These are phyloP conservation scores for Colletotrichum aenigma DNA, from an alignment of 2,329 filamentous ascomycete species.

Conservation along the genomic window DNA sequence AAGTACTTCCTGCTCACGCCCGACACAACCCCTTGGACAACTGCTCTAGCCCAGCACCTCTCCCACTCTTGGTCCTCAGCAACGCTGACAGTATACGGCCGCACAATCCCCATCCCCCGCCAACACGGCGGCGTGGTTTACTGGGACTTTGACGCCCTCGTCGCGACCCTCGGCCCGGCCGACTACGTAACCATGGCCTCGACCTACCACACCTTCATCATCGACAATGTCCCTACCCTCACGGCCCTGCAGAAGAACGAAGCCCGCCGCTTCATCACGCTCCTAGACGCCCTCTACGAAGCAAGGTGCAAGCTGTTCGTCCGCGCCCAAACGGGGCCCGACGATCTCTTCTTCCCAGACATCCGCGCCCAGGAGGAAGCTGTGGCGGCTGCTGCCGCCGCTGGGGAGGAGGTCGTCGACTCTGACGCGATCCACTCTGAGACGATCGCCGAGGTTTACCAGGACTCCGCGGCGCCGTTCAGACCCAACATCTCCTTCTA, in stretches of 20 bases:
- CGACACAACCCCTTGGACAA: slow-evolving; percentile 8
- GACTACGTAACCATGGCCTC: slow-evolving; percentile 85
- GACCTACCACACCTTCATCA: slow-evolving; percentile 77
- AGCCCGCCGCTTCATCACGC: slow-evolving; percentile 78
- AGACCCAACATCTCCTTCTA: slow-evolving; percentile 78
- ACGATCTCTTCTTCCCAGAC: slow-evolving; percentile 80
- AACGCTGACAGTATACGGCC: slow-evolving; percentile 63
- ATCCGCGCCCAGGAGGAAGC: slow-evolving; percentile 18
- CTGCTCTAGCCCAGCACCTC: not conserved
- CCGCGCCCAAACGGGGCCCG: slow-evolving; percentile 69
- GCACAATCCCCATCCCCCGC: slow-evolving; percentile 62
- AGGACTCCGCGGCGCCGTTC: slow-evolving; percentile 78
- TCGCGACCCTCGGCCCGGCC: slow-evolving; percentile 73
- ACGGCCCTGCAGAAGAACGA: slow-evolving; percentile 77
- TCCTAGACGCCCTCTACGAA: slow-evolving; percentile 82
- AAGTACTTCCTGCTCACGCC: slow-evolving; percentile 2
- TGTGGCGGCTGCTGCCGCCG: not conserved
- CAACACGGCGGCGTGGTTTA: slow-evolving; percentile 61
- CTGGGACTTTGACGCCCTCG: slow-evolving; percentile 74
- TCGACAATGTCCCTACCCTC: slow-evolving; percentile 72
- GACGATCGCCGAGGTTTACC: slow-evolving; percentile 70
- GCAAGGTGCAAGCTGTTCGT: slow-evolving; percentile 79
- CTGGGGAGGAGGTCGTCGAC: slow-evolving; percentile 20
- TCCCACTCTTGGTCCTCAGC: slow-evolving; percentile 44
- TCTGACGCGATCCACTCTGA: slow-evolving; percentile 46